A percentile compares a stretch with the other conserved stretches of the same genome.
Evolutionary conservation across 208 protist species (phyloP).

Genomic region (Trypanosoma platydactyli): DNA sequence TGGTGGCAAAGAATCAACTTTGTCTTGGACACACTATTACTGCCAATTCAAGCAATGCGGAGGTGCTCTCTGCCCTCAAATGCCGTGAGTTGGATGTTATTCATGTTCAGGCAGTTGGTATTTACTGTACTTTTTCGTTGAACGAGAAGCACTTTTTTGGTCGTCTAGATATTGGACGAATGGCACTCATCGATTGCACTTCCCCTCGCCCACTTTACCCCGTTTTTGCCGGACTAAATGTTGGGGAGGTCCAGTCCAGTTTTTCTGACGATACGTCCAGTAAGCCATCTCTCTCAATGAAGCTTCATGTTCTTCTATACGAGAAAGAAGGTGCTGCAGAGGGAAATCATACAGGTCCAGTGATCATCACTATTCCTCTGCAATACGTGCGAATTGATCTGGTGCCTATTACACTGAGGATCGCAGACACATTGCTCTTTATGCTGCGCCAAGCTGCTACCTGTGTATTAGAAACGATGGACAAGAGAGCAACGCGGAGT

Average conservation of each 20-base stretch:
- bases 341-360: not conserved
- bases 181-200: constrained; percentile 68
- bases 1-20: constrained; percentile 21
- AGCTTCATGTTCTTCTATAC: constrained; percentile 8
- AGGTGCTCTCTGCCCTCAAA: constrained; percentile 31
- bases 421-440: constrained; percentile 64
- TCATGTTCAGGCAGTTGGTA: constrained; percentile 40
- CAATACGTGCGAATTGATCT: constrained; percentile 40
- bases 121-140: constrained; percentile 39
- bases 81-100: constrained; percentile 56
- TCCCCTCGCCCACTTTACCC: constrained; percentile 41
- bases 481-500: not conserved
- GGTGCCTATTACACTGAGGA: constrained; percentile 37
- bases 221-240: constrained; percentile 29
- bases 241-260: not conserved
- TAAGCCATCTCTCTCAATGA: constrained; percentile 22
- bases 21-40: constrained; percentile 7
- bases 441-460: constrained; percentile 32
- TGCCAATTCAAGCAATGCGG: constrained; percentile 26
- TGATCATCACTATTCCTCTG: constrained; percentile 33
- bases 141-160: constrained; percentile 58
- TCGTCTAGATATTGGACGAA: constrained; percentile 35
- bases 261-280: not conserved
- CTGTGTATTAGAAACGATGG: constrained; percentile 11
- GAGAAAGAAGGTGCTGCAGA: not conserved